Evolutionary conservation across 495 filamentous ascomycete species (phyloP).

Genomic region (Oleoguttula mirabilis): DNA sequence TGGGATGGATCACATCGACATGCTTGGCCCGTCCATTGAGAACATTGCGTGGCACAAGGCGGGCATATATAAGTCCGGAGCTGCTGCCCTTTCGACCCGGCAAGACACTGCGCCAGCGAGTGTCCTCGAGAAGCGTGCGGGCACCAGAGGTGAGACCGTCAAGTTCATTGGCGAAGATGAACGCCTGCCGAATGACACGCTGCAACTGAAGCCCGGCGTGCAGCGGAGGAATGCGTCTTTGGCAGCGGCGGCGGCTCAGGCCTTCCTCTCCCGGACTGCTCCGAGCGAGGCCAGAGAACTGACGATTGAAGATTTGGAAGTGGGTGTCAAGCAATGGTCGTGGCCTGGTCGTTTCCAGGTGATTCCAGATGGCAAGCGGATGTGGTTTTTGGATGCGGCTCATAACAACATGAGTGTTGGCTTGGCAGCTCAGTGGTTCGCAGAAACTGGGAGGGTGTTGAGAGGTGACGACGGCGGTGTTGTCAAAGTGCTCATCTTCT

Average conservation of each 20-base stretch:
- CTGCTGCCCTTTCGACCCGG: conserved; percentile 61
- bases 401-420: conserved; percentile 38
- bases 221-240: conserved; percentile 80
- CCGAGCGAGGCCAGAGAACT: not conserved
- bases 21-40: conserved; percentile 73
- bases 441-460: conserved; percentile 2
- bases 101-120: conserved; percentile 54
- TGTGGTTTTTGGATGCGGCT: conserved; percentile 40
- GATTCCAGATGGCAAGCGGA: conserved; percentile 22
- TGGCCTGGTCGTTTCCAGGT: conserved; percentile 39
- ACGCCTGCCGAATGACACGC: conserved; percentile 46
- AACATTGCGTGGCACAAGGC: conserved; percentile 97
- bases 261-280: conserved; percentile 1
- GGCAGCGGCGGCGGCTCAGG: conserved; percentile 44
- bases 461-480: not conserved
- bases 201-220: conserved; percentile 68
- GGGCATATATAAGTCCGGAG: conserved; percentile 71
- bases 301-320: conserved; percentile 22
- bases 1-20: conserved; percentile 78
- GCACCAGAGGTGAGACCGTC: conserved; percentile 49
- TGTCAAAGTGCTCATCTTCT: conserved; percentile 23
- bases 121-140: conserved; percentile 60
- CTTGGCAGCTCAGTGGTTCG: conserved; percentile 36
- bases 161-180: conserved; percentile 51
- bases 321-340: conserved; percentile 31